Evolutionary conservation across 805 yeast species (phyloP), one percentile per base, ranked within the genome.

Genomic region (Metschnikowia chrysomelidarum): DNA sequence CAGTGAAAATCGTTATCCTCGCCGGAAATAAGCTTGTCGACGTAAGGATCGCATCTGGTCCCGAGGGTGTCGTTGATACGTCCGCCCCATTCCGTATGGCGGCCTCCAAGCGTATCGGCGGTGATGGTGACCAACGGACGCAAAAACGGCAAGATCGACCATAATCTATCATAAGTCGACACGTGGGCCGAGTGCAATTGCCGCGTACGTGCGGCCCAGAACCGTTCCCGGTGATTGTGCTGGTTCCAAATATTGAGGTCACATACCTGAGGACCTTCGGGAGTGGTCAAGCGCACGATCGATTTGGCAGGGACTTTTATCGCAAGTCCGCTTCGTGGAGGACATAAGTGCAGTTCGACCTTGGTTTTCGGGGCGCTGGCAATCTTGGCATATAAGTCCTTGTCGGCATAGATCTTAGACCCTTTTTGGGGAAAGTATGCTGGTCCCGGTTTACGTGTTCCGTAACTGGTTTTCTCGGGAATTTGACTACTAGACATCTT

Each of bases 221-320:
- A 67, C 43, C 80, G 60, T 50, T 80, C 85, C 49, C 82, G 61
- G 17, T 80, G 82, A 49, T 78, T 77, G 44, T 75, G 67, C 31
- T 62, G 62, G 47, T 72, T 74, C 85, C 85, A 80, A 33, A 76
- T 71, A 57, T 80, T 79, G 56, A 79, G 69, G 50, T 80, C 85
- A 49, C 83, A 78, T 13, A 80, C 86, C 54, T 80, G 86, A 2
- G 87, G 82, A 4, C 85, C 85, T 47, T 80, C 78, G 2, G 83
- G 80, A 1, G 83, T 75, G 3, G 77, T 72, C 36, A 80, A 63
- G 24, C 85, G 62, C 40, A 80, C 76, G 19, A 79, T 70, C 19
- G 73, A 65, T 16, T 76, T 78, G 14, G 77, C 77, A 12, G 81
- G 79, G n/a, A 78, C 76, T 41, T 73, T 73, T 64, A 80, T 76